These are phyloP conservation scores for Eucalyptus rudis DNA, from an alignment of 345 rosid species.

Conservation along the genomic window DNA sequence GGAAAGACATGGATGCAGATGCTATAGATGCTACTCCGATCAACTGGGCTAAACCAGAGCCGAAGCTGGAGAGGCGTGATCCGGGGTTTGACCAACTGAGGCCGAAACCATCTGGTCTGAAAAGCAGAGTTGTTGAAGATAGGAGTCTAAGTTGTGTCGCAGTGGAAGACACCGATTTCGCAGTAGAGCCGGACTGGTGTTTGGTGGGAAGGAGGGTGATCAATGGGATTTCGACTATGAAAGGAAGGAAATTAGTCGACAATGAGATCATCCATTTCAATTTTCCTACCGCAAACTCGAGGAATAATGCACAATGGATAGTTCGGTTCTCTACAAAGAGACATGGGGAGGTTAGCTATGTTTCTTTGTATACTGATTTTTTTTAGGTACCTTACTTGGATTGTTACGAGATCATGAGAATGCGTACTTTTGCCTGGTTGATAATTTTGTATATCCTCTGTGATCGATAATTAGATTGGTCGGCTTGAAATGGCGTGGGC, in stretches of 20 bases:
- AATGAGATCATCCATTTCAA: conserved; percentile 42
- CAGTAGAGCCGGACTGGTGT: conserved; percentile 38
- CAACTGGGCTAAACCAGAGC: background rate
- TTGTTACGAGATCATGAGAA: background rate
- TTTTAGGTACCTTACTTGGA: background rate
- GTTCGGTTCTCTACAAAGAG: conserved; percentile 52
- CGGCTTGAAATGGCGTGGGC: conserved; percentile 53
- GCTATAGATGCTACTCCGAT: background rate
- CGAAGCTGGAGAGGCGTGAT: background rate
- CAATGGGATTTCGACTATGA: conserved; percentile 38
- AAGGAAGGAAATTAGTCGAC: conserved; percentile 42
- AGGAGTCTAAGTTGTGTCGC: conserved; percentile 1
- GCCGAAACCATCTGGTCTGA: background rate
- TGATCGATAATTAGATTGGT: conserved; percentile 19
- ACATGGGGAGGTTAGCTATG: conserved; percentile 30
- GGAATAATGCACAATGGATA: conserved; percentile 18
- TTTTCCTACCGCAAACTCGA: conserved; percentile 1
- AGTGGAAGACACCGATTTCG: conserved; percentile 36
- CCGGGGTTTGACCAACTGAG: background rate
- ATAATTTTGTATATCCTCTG: background rate
- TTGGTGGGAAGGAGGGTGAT: conserved; percentile 49
- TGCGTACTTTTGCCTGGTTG: background rate
- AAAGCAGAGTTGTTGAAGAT: background rate
- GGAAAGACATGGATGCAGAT: background rate
- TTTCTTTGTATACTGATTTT: background rate